Evolutionary conservation across 2,329 filamentous ascomycete species (phyloP), one percentile per base, ranked within the genome.

Genomic region (Periglandula ipomoeae): DNA sequence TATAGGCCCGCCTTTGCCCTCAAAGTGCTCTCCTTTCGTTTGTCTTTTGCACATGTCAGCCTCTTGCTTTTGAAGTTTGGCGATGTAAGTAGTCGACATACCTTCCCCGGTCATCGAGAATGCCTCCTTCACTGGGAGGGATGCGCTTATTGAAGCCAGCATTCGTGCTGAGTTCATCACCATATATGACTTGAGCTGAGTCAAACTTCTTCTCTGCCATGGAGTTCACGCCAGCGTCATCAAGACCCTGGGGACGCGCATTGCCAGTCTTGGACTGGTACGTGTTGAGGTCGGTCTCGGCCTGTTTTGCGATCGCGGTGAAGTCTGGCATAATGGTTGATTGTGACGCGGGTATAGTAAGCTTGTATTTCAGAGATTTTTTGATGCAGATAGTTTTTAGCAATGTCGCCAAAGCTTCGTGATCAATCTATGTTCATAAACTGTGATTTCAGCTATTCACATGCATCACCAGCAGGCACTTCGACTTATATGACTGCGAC

Each of bases 261-360:
- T 60, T 60, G 47, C 73, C 72, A 2, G 71, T 73, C 61, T 74
- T 75, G 54, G 70, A 59, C 54, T 72, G 65, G 56, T 73, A 71
- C 11, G 63, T 69, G 64, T 74, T 74, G 48, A 75, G 64, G 54
- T 75, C 70, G 46, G 58, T 59, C 64, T 76, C 71, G 40, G 73
- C 71, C 56, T 72, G 58, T 30, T 67, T 60, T 49, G 72, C 67
- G 48, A 75, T 70, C 47, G 69, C 57, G 52, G 67, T 65, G 49
- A 71, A 66, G 50, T 69, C 62, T 26, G 59, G 40, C 61, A 64
- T 64, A 22, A 41, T 46, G 35, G 46, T 10, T 19, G 7, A 30
- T 30, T 13, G 19, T 44, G 35, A 20, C n/a, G n/a, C n/a, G n/a
- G n/a, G n/a, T n/a, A n/a, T n/a, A n/a, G n/a, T n/a, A 38, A n/a